Evolutionary conservation across 352 stramenopile species (phyloP).

Genomic region (Globisporangium okanoganense): DNA sequence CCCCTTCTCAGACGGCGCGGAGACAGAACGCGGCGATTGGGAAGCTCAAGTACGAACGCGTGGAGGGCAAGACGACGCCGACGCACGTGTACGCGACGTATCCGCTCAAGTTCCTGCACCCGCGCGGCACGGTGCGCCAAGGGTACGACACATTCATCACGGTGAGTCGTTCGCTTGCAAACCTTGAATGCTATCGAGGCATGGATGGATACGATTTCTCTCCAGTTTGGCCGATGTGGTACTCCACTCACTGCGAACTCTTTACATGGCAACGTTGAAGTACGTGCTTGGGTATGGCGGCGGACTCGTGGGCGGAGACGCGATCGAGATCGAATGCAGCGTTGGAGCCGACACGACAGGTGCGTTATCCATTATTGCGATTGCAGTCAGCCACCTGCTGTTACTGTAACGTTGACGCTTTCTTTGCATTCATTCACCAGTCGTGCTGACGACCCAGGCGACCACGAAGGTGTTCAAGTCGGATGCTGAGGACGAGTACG

Average conservation of each 20-base stretch:
- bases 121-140: constrained; percentile 52
- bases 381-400: neutral
- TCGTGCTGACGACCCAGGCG: constrained; percentile 73
- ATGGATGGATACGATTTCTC: neutral
- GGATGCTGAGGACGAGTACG: constrained; percentile 32
- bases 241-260: neutral
- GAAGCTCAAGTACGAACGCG: constrained; percentile 70
- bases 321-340: constrained; percentile 54
- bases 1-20: constrained; percentile 1
- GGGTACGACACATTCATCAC: constrained; percentile 71
- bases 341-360: constrained; percentile 41
- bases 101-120: constrained; percentile 85
- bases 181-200: neutral
- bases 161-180: constrained; percentile 25
- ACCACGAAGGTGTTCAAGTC: constrained; percentile 89
- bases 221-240: neutral
- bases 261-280: constrained; percentile 22
- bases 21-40: constrained; percentile 21
- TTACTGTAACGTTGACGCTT: neutral
- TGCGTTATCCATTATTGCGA: constrained; percentile 18
- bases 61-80: constrained; percentile 49
- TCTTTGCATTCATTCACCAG: constrained; percentile 22
- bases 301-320: constrained; percentile 75
- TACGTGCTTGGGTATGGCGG: constrained; percentile 84
- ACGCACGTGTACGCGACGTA: constrained; percentile 84